Evolutionary conservation across 176 grass and related monocot genomes (phyloP).

Genomic region (Bonia amplexicaulis): DNA sequence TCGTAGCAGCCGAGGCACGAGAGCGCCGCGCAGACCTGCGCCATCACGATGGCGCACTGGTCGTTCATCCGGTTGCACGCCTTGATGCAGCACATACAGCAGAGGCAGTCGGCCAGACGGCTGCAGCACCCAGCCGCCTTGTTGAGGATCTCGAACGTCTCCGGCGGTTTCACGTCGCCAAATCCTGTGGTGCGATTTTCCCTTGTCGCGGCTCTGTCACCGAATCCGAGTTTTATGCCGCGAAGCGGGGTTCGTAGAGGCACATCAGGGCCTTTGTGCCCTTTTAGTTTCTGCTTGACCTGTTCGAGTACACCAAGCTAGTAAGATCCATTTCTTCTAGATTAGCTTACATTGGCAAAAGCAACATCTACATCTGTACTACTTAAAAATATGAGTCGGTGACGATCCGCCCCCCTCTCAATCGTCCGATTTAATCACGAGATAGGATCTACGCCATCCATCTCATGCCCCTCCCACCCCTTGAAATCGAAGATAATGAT

Average conservation of each 20-base stretch:
- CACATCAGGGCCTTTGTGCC: slow-evolving; percentile 17
- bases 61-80: slow-evolving; percentile 71
- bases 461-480: no score
- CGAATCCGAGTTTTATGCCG: slow-evolving; percentile 61
- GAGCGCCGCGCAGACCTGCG: slow-evolving; percentile 60
- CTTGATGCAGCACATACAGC: slow-evolving; percentile 81
- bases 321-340: neutral
- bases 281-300: slow-evolving; percentile 39
- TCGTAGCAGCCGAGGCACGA: slow-evolving; percentile 79
- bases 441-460: no score
- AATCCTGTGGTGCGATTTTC: slow-evolving; percentile 47
- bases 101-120: slow-evolving; percentile 45
- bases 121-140: slow-evolving; percentile 67
- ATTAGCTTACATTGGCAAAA: neutral
- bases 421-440: no score
- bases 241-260: slow-evolving; percentile 18
- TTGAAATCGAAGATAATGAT: no score
- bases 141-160: slow-evolving; percentile 40
- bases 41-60: slow-evolving; percentile 53
- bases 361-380: neutral
- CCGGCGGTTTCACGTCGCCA: slow-evolving; percentile 33
- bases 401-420: no score
- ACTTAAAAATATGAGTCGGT: no score
- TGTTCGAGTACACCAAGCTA: slow-evolving; percentile 15
- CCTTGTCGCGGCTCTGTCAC: slow-evolving; percentile 56